A percentile compares a stretch with the other conserved stretches of the same genome.
phyloP scores from a whole-genome alignment of 352 stramenopile species.

The Peronospora tabacina region DNA sequence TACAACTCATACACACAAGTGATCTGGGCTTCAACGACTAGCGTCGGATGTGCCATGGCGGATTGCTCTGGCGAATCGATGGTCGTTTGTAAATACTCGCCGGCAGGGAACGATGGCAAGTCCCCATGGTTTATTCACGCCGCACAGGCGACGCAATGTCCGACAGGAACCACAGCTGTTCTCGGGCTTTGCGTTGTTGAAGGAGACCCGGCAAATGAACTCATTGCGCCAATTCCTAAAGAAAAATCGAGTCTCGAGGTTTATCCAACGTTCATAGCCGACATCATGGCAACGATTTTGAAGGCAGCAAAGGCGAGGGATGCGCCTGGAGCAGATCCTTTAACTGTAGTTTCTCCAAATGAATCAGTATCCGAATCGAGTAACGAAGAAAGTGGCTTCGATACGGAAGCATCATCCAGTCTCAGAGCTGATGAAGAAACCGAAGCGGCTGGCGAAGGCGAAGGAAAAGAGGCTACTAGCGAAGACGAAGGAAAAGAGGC shows the following conservation, averaged over 20 bases:
- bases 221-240: constrained; percentile 51
- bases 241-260: constrained; percentile 42
- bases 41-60: constrained; percentile 55
- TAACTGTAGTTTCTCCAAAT: background rate
- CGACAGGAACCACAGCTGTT: constrained; percentile 32
- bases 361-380: background rate
- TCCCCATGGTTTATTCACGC: constrained; percentile 54
- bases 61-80: constrained; percentile 33
- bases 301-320: constrained; percentile 25
- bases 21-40: constrained; percentile 53
- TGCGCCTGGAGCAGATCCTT: constrained; percentile 1
- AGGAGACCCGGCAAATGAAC: constrained; percentile 43
- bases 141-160: constrained; percentile 38
- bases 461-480: too few species aligned
- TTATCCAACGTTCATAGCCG: constrained; percentile 43
- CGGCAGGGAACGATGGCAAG: constrained; percentile 45
- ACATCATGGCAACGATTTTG: constrained; percentile 44
- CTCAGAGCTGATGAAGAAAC: too few species aligned
- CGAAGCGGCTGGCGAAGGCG: too few species aligned
- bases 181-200: constrained; percentile 45
- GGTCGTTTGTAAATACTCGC: constrained; percentile 60
- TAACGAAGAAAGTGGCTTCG: too few species aligned
- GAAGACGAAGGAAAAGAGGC: too few species aligned
- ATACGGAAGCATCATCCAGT: too few species aligned
- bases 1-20: constrained; percentile 77